A percentile compares a stretch with the other conserved stretches of the same genome.
These are phyloP conservation scores for Coniochaeta hoffmannii DNA, from an alignment of 2,329 filamentous ascomycete species.

Conservation along the genomic window DNA sequence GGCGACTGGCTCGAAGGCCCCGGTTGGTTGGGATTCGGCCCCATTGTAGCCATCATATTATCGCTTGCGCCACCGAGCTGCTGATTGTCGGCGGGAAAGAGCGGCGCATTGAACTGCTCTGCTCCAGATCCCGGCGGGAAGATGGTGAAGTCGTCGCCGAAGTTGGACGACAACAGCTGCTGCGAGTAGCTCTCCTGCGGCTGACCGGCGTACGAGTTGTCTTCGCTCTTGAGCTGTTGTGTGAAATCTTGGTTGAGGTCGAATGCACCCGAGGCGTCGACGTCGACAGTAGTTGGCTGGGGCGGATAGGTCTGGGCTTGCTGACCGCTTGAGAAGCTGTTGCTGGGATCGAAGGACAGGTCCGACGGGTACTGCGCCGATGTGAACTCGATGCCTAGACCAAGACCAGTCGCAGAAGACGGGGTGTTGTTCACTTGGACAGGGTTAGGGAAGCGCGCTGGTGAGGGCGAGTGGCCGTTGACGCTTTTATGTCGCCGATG, in stretches of 20 bases:
- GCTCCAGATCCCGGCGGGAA: conserved; percentile 50
- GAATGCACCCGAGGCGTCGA: conserved; percentile 31
- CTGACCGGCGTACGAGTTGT: conserved; percentile 33
- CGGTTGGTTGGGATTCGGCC: conserved; percentile 36
- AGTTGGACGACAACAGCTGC: conserved; percentile 40
- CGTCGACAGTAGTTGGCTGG: conserved; percentile 27
- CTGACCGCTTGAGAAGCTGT: conserved; percentile 43
- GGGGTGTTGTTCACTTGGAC: conserved; percentile 25
- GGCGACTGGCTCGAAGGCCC: conserved; percentile 49
- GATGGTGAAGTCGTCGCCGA: conserved; percentile 55
- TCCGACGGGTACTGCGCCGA: conserved; percentile 35
- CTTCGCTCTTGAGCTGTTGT: conserved; percentile 32
- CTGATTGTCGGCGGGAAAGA: conserved; percentile 48
- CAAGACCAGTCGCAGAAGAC: conserved; percentile 42
- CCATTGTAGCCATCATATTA: conserved; percentile 48
- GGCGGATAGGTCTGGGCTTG: conserved; percentile 32
- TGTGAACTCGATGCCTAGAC: conserved; percentile 49
- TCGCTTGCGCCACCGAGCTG: conserved; percentile 39
- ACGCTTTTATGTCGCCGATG: conserved; percentile 56
- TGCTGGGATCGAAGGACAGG: conserved; percentile 35
- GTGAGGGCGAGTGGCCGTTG: conserved; percentile 57
- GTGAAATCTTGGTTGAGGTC: conserved; percentile 35
- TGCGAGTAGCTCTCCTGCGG: conserved; percentile 36
- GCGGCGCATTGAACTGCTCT: conserved; percentile 53
- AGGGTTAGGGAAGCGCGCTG: conserved; percentile 45